A percentile compares a stretch with the other conserved stretches of the same genome.
Evolutionary conservation across 441 rosid genomes (phyloP).

Genomic region (Gossypium trilobum): DNA sequence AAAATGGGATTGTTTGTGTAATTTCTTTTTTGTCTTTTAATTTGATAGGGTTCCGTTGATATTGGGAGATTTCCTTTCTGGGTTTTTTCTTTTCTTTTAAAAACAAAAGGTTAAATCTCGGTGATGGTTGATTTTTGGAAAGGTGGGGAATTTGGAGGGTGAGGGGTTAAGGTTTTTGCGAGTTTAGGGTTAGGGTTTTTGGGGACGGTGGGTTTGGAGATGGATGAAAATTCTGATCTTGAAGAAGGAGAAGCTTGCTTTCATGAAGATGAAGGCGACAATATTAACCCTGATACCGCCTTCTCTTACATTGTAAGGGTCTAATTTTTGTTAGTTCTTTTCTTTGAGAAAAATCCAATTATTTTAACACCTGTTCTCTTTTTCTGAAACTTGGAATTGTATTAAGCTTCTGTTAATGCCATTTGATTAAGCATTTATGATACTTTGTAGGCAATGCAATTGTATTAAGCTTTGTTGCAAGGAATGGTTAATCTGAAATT

Average conservation of each 20-base stretch:
- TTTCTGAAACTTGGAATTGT: not conserved
- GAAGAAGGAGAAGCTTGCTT: slow-evolving; percentile 47
- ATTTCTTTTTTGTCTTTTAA: not conserved
- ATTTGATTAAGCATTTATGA: slow-evolving; percentile 1
- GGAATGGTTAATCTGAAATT: not conserved
- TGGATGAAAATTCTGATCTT: slow-evolving; percentile 39
- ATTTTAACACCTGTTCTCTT: not conserved
- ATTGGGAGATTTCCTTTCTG: not conserved
- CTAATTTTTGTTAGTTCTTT: slow-evolving; percentile 3
- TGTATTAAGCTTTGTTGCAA: not conserved
- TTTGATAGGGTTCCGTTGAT: slow-evolving; percentile 4
- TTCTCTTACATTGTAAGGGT: slow-evolving; percentile 56
- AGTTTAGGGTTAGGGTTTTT: slow-evolving; percentile 18
- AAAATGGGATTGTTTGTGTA: not conserved
- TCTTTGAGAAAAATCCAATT: not conserved
- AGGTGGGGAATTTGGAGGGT: slow-evolving; percentile 16
- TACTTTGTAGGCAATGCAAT: slow-evolving; percentile 3
- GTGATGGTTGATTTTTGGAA: slow-evolving; percentile 45
- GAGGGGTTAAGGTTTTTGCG: slow-evolving; percentile 24
- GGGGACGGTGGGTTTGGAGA: slow-evolving; percentile 13
- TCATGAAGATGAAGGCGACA: slow-evolving; percentile 20
- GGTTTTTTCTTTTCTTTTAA: not conserved
- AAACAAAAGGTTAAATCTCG: not conserved
- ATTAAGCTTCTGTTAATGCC: not conserved
- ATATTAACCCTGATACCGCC: slow-evolving; percentile 38